These are phyloP conservation scores for Candida sp. DNA, from an alignment of 1,139 yeast species.

Conservation along the genomic window DNA sequence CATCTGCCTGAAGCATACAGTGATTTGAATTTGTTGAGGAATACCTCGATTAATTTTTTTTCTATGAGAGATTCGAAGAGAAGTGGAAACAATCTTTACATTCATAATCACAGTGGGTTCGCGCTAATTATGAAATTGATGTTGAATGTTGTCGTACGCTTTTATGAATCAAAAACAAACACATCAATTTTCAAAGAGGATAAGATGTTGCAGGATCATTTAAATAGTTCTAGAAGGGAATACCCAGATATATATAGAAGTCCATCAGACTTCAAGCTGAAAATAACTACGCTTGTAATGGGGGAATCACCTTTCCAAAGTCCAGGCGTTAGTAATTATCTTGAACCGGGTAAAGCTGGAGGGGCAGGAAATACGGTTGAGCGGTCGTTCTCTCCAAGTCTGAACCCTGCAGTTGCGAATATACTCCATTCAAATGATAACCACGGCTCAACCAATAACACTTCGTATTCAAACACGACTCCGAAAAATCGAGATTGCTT, in stretches of 20 bases:
- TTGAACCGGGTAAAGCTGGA: constrained; percentile 7
- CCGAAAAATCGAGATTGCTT: neutral
- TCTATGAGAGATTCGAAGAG: constrained; percentile 1
- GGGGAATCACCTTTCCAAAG: constrained; percentile 13
- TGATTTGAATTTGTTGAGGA: constrained; percentile 30
- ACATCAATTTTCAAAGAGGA: constrained; percentile 7
- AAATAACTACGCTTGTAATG: constrained; percentile 9
- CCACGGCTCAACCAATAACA: constrained; percentile 1
- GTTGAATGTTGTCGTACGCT: constrained; percentile 18
- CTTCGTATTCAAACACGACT: neutral
- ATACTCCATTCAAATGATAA: constrained; percentile 15
- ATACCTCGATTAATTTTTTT: constrained; percentile 23
- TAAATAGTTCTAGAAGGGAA: constrained; percentile 16
- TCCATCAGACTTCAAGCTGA: constrained; percentile 6
- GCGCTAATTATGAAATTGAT: constrained; percentile 18
- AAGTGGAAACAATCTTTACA: neutral
- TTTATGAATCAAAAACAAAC: constrained; percentile 11
- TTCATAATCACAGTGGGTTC: constrained; percentile 8
- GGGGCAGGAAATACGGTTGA: neutral
- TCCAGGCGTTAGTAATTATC: constrained; percentile 3
- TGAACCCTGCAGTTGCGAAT: constrained; percentile 23
- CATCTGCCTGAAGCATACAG: constrained; percentile 20
- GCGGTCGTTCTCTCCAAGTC: constrained; percentile 15
- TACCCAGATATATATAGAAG: constrained; percentile 24
- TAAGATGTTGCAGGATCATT: constrained; percentile 16